Evolutionary conservation across 441 rosid genomes (phyloP).

Genomic region (Macaranga tanarius): DNA sequence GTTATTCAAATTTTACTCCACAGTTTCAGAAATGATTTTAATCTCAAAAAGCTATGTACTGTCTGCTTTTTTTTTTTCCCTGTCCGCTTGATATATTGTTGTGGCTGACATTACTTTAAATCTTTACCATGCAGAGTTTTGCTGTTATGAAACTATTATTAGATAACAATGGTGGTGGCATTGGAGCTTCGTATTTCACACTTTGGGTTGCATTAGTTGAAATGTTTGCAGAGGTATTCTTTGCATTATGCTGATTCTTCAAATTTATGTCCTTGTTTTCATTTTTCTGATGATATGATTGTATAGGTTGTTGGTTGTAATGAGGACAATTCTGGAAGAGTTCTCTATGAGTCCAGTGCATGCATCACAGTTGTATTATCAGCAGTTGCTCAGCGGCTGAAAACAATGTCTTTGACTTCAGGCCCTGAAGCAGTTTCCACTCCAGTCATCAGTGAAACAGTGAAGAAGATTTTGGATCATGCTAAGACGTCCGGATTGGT

Average conservation of each 20-base stretch:
- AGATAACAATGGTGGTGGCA: conserved; percentile 46
- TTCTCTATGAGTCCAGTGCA: conserved; percentile 66
- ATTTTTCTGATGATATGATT: conserved; percentile 28
- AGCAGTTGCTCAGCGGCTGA: conserved; percentile 57
- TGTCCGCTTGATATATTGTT: not conserved
- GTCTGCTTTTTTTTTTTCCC: no score
- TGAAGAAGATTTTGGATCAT: conserved; percentile 68
- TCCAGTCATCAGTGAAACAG: conserved; percentile 41
- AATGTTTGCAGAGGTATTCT: conserved; percentile 75
- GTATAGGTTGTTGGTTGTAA: conserved; percentile 61
- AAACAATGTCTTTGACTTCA: conserved; percentile 37
- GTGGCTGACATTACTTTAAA: conserved; percentile 13
- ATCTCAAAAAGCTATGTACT: conserved; percentile 1
- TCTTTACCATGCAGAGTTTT: conserved; percentile 63
- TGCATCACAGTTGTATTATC: conserved; percentile 65
- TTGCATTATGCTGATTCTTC: conserved; percentile 11
- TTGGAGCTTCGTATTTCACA: conserved; percentile 57
- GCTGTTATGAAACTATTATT: conserved; percentile 54
- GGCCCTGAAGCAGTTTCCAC: conserved; percentile 47
- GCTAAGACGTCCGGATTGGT: conserved; percentile 73
- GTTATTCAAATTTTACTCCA: not conserved
- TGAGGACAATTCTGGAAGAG: conserved; percentile 67
- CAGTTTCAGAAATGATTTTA: not conserved
- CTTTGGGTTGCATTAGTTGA: conserved; percentile 87
- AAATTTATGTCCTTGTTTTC: conserved; percentile 9